Evolutionary conservation across 2,329 filamentous ascomycete species (phyloP).

Genomic region (Akanthomyces muscarius): DNA sequence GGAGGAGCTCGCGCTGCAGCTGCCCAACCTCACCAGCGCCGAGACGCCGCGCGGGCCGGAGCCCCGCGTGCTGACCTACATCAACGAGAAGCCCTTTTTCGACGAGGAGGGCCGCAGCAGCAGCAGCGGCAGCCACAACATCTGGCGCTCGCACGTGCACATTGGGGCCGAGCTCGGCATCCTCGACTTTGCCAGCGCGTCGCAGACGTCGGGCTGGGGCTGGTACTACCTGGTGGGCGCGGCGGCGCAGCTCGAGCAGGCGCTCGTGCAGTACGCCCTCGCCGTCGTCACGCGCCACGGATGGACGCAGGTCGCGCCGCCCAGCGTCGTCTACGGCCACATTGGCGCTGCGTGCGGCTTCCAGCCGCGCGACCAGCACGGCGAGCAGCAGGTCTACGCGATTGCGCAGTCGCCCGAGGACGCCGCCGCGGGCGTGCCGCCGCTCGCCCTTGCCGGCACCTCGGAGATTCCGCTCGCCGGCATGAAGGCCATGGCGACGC

Average conservation of each 20-base stretch:
- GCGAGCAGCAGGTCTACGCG: conserved; percentile 87
- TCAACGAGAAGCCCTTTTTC: conserved; percentile 64
- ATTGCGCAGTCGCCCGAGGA: conserved; percentile 66
- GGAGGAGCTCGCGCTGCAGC: conserved; percentile 65
- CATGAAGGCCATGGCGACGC: conserved; percentile 72
- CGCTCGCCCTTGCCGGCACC: conserved; percentile 76
- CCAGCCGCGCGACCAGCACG: conserved; percentile 83
- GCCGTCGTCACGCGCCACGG: conserved; percentile 66
- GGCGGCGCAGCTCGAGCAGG: conserved; percentile 90
- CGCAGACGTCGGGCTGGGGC: conserved; percentile 85
- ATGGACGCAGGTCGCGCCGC: conserved; percentile 79
- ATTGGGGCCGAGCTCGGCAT: conserved; percentile 83
- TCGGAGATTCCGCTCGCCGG: conserved; percentile 93
- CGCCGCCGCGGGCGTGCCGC: conserved; percentile 57
- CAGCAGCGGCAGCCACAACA: conserved; percentile 35
- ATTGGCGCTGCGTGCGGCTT: conserved; percentile 91
- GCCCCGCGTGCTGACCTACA: conserved; percentile 65
- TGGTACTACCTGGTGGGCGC: conserved; percentile 97
- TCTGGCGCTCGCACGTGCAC: conserved; percentile 74
- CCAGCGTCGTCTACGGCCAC: conserved; percentile 86
- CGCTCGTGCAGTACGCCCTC: conserved; percentile 82
- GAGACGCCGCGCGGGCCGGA: conserved; percentile 69
- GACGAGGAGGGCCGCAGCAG: conserved; percentile 23
- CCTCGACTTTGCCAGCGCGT: conserved; percentile 82
- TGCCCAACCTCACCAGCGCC: conserved; percentile 81